Percentiles rank a stretch among this genome's conserved stretches.
These are phyloP conservation scores for Ophiostoma tasmaniense DNA, from an alignment of 2,329 filamentous ascomycete genomes.

Conservation along the genomic window DNA sequence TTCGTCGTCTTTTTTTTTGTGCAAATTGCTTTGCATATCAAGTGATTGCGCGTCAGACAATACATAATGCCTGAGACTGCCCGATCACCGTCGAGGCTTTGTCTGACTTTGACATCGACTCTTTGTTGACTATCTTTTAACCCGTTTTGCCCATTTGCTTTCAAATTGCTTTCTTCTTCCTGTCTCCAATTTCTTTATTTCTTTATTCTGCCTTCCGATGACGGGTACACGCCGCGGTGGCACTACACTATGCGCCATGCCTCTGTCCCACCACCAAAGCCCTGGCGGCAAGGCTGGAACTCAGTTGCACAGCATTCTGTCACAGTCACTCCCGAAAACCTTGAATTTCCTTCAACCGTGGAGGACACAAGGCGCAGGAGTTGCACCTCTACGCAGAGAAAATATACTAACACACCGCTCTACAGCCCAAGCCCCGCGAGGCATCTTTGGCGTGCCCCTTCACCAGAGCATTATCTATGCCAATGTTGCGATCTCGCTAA, in stretches of 20 bases:
- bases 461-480: constrained; percentile 94
- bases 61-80: neutral
- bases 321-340: constrained; percentile 14
- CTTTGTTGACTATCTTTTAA: neutral
- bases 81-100: neutral
- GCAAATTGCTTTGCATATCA: neutral
- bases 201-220: constrained; percentile 4
- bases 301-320: constrained; percentile 16
- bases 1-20: neutral
- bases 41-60: neutral
- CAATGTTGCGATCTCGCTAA: constrained; percentile 93
- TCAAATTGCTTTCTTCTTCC: neutral
- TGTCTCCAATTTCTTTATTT: neutral
- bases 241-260: constrained; percentile 14
- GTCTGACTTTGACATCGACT: neutral
- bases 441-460: constrained; percentile 91
- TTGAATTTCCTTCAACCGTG: constrained; percentile 15
- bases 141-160: neutral
- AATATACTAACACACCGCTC: neutral
- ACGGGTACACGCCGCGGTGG: constrained; percentile 4
- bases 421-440: constrained; percentile 47
- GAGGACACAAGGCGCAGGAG: neutral
- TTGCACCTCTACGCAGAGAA: neutral
- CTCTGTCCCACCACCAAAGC: neutral
- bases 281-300: constrained; percentile 13